phyloP scores from a whole-genome alignment of 441 rosid genomes.

The Rhodomyrtus psidioides region DNA sequence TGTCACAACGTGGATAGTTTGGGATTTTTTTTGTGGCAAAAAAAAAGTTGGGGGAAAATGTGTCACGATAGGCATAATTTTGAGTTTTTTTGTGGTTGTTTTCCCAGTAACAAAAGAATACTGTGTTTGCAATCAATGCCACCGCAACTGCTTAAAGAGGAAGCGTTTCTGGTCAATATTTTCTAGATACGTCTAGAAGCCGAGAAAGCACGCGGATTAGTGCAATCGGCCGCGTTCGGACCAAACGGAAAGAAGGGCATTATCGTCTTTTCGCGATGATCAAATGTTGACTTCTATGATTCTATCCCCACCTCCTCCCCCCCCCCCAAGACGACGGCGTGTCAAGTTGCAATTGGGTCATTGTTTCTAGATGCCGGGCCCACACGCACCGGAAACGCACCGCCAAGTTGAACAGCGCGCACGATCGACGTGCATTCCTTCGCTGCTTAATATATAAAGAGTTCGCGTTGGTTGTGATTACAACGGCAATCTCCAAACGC shows the following conservation, averaged over 20 bases:
- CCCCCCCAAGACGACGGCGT: not conserved
- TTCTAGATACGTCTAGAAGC: not conserved
- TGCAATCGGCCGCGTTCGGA: not conserved
- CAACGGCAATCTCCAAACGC: not conserved
- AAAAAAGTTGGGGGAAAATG: too few relatives aligned
- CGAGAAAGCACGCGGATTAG: not conserved
- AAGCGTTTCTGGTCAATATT: not conserved
- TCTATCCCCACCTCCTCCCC: accelerated
- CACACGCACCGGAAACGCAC: not conserved
- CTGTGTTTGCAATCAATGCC: too few relatives aligned
- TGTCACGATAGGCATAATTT: too few relatives aligned
- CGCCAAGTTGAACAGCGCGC: not conserved
- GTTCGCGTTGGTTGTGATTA: not conserved
- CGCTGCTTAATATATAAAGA: not conserved
- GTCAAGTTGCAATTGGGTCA: not conserved
- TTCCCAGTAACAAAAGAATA: too few relatives aligned
- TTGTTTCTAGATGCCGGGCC: not conserved
- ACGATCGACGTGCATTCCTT: not conserved
- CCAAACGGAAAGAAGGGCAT: not conserved
- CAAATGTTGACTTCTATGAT: not conserved
- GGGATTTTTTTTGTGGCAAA: too few relatives aligned
- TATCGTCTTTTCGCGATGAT: not conserved
- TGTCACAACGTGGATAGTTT: too few relatives aligned
- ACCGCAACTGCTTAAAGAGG: too few relatives aligned
- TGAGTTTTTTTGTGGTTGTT: too few relatives aligned